Base-by-base conservation (phyloP, 164 flowering plant species). In the Nymphaea thermarum region DNA sequence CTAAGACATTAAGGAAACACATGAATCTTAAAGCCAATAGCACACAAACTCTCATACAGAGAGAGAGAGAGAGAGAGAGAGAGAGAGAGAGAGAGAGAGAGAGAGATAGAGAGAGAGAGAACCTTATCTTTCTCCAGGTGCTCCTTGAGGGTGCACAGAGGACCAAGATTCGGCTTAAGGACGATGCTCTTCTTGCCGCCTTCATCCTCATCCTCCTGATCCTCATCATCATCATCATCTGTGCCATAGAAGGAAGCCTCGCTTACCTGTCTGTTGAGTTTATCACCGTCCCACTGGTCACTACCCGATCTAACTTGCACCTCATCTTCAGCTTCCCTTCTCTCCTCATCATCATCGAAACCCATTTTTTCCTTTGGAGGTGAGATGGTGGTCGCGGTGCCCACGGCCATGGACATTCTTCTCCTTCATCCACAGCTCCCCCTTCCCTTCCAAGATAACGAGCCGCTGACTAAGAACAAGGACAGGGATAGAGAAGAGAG, bases 51-150 rank as follows among this genome's bases (percentile, higher is more conserved):
- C 8, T 10, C 16, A 36, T 44, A 3, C 60, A 53, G 25, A 43
- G 53, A 44, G 18, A 42, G 12, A 45, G 4, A 3, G 44, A n/a
- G 41, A 53, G 42, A 65, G 11, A 44, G n/a, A 63, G 44, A 15
- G 6, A 12, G 45, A 65, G 11, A 44, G n/a, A 63, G 44, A 15
- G 6, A 12, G 45, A 53, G 25, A 43, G 53, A 44, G 18, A 42
- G 12, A 45, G 4, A 3, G 44, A n/a, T 15, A 53, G 42, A 65
- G 11, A 44, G n/a, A 63, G 44, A 15, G 6, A 12, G 45, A 65
- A 44, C 98, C 87, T 90, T 92, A 67, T 89, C 98, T 74, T 81
- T 86, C 75, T 89, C 96, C 45, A 86, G 71, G 43, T 86, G 90
- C 64, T 88, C 88, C 67, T 88, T 89, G 72, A 92, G 83, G 5